Base-by-base conservation (phyloP, 73 alveolate genomes). In the Chromera velia region DNA sequence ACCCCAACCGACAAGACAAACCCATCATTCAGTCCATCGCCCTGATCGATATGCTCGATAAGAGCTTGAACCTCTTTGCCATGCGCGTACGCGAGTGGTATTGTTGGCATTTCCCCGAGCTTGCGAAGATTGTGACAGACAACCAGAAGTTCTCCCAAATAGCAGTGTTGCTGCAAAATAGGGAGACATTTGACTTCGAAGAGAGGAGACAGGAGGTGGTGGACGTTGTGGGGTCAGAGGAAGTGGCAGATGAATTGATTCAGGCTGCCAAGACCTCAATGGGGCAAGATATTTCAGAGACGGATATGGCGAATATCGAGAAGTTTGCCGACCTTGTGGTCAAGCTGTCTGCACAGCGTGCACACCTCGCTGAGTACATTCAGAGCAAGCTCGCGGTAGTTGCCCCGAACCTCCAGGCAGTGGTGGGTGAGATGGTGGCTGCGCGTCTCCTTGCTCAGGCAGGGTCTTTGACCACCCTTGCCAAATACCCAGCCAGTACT, bases 41-140 rank as follows among this genome's bases (percentile, higher is more conserved):
- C 0, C 90, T 97, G 82, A 88, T 97, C 64, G 99, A 96, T 86
- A 98, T 96, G 86, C 85, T 97, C 73, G 99, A 97, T 71, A 97
- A 95, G 91, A 99, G 96, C 82, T 91, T 97, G 83, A 97, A 97
- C 91, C 96, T 95, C 90, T 97, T 95, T 80, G 98, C 98, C 70
- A 97, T 97, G 99, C 89, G 99, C 84, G 94, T 97, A 31, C 91
- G 97, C 90, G 99, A 97, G 84, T 97, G 99, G 99, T 97, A 93
- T 86, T 96, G 98, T 69, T 97, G 99, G 99, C 99, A 97, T 83
- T 97, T 97, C 93, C 99, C 99, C 47, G 99, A 97, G 90, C 96
- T 96, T 32, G 96, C 97, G 9, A 93, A 92, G 89, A 97, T 97
- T 71, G 96, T 97, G 76, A 87, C 98, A 33, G 99, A 97, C 88